Base-by-base conservation (phyloP, 176 grass and related monocot genomes). In the Bonia amplexicaulis region DNA sequence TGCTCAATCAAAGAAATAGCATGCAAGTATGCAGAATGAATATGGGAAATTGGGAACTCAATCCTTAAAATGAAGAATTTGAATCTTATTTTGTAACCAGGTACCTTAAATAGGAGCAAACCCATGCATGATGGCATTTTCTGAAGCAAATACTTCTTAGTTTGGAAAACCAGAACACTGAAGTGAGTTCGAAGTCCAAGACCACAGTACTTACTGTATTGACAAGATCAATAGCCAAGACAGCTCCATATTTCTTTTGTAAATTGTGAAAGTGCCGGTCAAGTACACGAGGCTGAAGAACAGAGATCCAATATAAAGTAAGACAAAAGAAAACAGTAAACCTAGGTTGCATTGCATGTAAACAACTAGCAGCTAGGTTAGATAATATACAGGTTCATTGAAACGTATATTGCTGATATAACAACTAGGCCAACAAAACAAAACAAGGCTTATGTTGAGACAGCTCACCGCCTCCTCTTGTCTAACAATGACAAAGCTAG, bases 201-300 rank as follows among this genome's bases (percentile, higher is more conserved):
- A 74, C 31, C 22, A 89, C 3, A 39, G 15, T 52, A 80, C 82
- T 91, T 94, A 99, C 96, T 80, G 85, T 84, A 80, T 99, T 99
- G 81, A 99, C 91, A 85, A 99, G 93, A 86, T 99, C 93, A 91
- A 89, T 86, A 86, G 91, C 96, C 76, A 93, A 64, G 40, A 89
- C 91, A 82, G 93, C 84, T 86, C 96, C 93, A 80, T 99, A 99
- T 86, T 96, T 99, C 83, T 96, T 96, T 54, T 79, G 67, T 68
- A 99, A 86, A 87, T 99, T 91, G 11, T 90, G 73, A 80, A 99
- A 99, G 74, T 96, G 93, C 12, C 84, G 83, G 77, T 99, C 91
- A 78, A 92, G 89, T 86, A 96, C 90, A 84, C 48, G 88, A 84
- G 91, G 83, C 96, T 99, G 87, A 70, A 53, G 75, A 90, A 87